Evolutionary conservation across 345 rosid genomes (phyloP), one percentile per base, ranked within the genome.

Genomic region (Microcos paniculata): DNA sequence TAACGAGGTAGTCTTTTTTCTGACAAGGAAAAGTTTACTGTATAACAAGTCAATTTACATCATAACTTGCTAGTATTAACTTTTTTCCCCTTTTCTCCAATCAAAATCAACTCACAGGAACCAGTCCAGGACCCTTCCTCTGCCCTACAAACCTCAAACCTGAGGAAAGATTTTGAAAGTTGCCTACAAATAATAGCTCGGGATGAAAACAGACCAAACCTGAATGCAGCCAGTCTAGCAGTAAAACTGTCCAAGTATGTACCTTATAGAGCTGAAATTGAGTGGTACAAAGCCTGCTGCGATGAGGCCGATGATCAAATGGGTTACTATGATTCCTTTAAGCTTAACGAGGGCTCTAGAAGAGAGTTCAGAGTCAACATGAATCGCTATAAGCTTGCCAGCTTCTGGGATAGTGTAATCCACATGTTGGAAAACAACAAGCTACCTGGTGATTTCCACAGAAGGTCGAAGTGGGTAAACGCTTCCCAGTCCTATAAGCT

Each of bases 261-360:
- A 3, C 86, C 87, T 42, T 84, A 78, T 23, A 80, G 94, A 76
- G 88, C 84, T 3, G 84, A 88, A 62, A 87, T 92, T 49, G 85
- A 92, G 56, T 92, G 90, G 94, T 90, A 88, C 43, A 86, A 88
- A 76, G 83, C 73, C 5, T 59, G 75, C 9, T 88, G 90, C 18
- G 94, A 92, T 19, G 84, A 70, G 30, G 84, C 87, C 0, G 80
- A 78, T 55, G 86, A 87, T 63, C 79, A 87, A 45, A 77, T 89
- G 33, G 89, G 97, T 9, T 92, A 92, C 82, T 93, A 93, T 14
- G 98, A 96, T 71, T 84, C 88, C 12, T 96, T 90, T 79, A 96
- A 84, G 88, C 71, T 31, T 33, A 73, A 79, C 12, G 81, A 78
- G 45, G 76, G 89, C 24, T 80, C 87, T 0, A 83, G 3, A 80